Conservation (phyloP, 2,329 filamentous ascomycete species). For the Diplodia scrobiculata region DNA sequence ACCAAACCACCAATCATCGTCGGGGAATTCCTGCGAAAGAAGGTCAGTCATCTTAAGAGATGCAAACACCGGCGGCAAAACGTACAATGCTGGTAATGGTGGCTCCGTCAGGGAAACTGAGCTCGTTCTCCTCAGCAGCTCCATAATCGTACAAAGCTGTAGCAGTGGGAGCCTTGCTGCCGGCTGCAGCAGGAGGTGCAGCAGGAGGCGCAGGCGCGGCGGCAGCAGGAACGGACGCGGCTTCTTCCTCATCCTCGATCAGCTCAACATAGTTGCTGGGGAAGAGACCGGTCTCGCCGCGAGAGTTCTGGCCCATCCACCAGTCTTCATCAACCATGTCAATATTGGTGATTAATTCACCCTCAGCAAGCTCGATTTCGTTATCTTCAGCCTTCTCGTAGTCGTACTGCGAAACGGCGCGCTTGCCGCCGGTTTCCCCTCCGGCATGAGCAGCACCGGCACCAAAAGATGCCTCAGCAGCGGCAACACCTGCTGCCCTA, state of each 20-base stretch:
- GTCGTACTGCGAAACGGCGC: conserved; percentile 84
- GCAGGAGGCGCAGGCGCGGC: conserved; percentile 38
- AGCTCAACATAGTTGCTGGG: conserved; percentile 96
- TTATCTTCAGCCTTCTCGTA: conserved; percentile 98
- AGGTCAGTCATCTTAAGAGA: neutral
- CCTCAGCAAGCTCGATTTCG: conserved; percentile 87
- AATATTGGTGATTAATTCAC: conserved; percentile 85
- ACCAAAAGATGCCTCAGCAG: conserved; percentile 50
- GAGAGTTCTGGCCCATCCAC: conserved; percentile 93
- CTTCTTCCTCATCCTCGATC: conserved; percentile 62
- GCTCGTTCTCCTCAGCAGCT: conserved; percentile 86
- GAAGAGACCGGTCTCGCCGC: conserved; percentile 86
- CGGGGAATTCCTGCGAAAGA: conserved; percentile 75
- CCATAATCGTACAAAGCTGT: conserved; percentile 94
- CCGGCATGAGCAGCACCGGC: conserved; percentile 42
- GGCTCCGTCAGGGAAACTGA: conserved; percentile 86
- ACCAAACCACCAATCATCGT: conserved; percentile 99
- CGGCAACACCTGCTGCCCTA: conserved; percentile 57
- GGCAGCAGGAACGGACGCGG: conserved; percentile 40
- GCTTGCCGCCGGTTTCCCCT: conserved; percentile 59
- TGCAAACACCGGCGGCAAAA: conserved; percentile 31
- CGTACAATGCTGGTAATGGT: conserved; percentile 76
- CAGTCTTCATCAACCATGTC: conserved; percentile 98
- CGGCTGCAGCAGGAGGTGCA: conserved; percentile 40
- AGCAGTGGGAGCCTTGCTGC: conserved; percentile 63